Evolutionary conservation across 2,329 filamentous ascomycete genomes (phyloP).

Genomic region (Talaromyces marneffei): DNA sequence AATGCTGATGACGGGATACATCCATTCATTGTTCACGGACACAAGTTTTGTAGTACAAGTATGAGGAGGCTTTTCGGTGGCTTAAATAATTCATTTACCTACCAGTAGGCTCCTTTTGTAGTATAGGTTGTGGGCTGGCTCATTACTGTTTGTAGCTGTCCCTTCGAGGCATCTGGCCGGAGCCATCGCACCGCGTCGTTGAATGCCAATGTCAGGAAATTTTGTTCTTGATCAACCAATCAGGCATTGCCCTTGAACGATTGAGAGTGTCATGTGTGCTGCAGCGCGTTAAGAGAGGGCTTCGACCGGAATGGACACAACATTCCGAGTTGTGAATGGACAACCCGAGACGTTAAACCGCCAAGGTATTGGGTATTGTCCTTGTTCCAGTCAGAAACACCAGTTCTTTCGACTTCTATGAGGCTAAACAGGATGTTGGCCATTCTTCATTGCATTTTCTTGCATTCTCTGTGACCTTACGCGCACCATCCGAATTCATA

Average conservation of each 20-base stretch:
- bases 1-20: conserved; percentile 67
- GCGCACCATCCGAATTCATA: neutral
- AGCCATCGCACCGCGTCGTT: neutral
- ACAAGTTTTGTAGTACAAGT: neutral
- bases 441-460: conserved; percentile 17
- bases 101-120: neutral
- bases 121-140: neutral
- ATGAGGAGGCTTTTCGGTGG: neutral
- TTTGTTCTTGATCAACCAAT: neutral
- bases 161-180: neutral
- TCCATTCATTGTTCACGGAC: conserved; percentile 14
- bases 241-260: neutral
- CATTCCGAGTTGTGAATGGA: neutral
- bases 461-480: conserved; percentile 12
- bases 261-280: neutral
- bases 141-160: neutral
- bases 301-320: conserved; percentile 9
- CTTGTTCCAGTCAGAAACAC: neutral
- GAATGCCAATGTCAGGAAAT: neutral
- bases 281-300: neutral
- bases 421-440: neutral
- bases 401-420: neutral
- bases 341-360: neutral
- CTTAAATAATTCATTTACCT: neutral
- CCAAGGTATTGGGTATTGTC: neutral